These are phyloP conservation scores for Pyrenula aspistea DNA, from an alignment of 495 filamentous ascomycete genomes.

Conservation along the genomic window DNA sequence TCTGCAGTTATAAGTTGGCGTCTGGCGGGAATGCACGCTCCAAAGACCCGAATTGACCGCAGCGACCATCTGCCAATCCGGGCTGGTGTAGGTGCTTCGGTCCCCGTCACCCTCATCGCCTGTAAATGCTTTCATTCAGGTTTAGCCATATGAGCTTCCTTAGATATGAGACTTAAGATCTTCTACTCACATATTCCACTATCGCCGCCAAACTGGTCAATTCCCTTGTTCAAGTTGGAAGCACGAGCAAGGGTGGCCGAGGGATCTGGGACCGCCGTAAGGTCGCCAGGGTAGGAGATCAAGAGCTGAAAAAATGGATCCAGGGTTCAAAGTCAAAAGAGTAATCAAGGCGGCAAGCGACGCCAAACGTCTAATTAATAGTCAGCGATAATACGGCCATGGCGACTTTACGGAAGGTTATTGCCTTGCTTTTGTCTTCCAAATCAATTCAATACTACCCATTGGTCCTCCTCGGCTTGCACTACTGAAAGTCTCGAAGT, in stretches of 20 bases:
- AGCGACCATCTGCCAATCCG: not conserved
- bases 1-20: not conserved
- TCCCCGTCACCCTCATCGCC: not conserved
- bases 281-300: not conserved
- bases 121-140: too few relatives aligned
- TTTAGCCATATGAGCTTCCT: too few relatives aligned
- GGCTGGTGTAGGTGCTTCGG: not conserved
- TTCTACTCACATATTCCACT: too few relatives aligned
- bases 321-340: not conserved
- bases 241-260: not conserved
- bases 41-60: not conserved
- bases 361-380: not conserved
- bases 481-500: not conserved
- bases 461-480: not conserved
- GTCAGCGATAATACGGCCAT: too few relatives aligned
- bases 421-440: not conserved
- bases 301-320: not conserved
- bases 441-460: not conserved
- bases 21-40: not conserved
- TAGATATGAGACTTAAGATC: too few relatives aligned
- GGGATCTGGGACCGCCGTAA: not conserved
- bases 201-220: not conserved
- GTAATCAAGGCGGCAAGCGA: not conserved
- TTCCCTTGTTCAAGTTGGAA: not conserved
- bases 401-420: not conserved